Evolutionary conservation across 441 rosid species (phyloP).

Genomic region (Populus hybrid): DNA sequence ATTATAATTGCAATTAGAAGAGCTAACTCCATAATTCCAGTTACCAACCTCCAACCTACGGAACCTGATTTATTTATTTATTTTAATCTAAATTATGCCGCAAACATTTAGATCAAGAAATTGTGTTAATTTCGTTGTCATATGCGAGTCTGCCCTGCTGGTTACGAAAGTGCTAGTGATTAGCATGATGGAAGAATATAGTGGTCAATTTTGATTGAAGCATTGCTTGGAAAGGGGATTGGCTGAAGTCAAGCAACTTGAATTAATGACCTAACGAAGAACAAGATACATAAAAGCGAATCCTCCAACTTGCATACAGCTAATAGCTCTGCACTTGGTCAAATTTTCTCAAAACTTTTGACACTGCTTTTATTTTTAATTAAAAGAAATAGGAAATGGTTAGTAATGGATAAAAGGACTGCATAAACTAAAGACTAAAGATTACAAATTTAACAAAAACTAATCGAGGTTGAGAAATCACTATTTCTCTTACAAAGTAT

Average conservation of each 20-base stretch:
- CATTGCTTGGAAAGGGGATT: not conserved
- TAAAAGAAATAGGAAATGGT: no score
- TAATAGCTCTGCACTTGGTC: not conserved
- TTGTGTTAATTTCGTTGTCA: not conserved
- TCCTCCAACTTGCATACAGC: not conserved
- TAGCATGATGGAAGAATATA: not conserved
- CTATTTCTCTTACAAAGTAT: no score
- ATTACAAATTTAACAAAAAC: no score
- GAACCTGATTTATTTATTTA: no score
- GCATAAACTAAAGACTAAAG: no score
- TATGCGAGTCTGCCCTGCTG: not conserved
- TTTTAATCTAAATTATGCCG: not conserved
- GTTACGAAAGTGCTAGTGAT: not conserved
- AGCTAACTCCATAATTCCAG: not conserved
- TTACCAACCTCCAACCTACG: no score
- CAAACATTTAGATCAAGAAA: not conserved
- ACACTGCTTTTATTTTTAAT: no score
- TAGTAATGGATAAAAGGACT: no score
- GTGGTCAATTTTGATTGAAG: not conserved
- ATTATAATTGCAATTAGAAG: not conserved
- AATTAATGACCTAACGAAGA: not conserved
- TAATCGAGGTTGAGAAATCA: no score
- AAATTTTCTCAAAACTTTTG: not conserved
- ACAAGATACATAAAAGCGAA: not conserved
- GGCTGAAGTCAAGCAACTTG: not conserved